A percentile compares a stretch with the other conserved stretches of the same genome.
phyloP scores from a whole-genome alignment of 495 filamentous ascomycete genomes.

The Trichoderma reesei region DNA sequence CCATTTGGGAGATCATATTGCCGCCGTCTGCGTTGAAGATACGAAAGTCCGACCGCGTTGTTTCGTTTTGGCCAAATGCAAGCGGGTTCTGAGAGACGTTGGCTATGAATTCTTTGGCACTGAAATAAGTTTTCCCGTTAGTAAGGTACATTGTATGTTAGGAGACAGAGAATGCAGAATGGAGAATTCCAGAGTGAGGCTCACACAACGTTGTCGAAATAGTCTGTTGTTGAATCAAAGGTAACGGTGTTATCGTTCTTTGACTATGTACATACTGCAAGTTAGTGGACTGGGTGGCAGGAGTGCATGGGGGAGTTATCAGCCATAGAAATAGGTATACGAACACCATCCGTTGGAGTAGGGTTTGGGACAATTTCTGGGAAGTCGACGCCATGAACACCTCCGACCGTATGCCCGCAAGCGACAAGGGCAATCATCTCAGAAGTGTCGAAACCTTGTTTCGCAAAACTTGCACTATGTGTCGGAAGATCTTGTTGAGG shows the following conservation, averaged over 20 bases:
- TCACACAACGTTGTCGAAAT: slow-evolving; percentile 12
- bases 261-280: neutral
- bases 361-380: slow-evolving; percentile 18
- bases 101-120: slow-evolving; percentile 13
- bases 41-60: slow-evolving; percentile 29
- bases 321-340: neutral
- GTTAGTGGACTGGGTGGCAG: neutral
- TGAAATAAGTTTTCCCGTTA: neutral
- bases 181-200: neutral
- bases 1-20: slow-evolving; percentile 25
- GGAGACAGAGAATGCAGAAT: neutral
- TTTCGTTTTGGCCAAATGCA: slow-evolving; percentile 19
- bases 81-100: slow-evolving; percentile 24
- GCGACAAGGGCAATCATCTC: slow-evolving; percentile 32
- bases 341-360: neutral
- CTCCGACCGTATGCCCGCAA: slow-evolving; percentile 20
- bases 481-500: slow-evolving; percentile 17
- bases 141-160: too few species aligned
- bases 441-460: slow-evolving; percentile 17
- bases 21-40: slow-evolving; percentile 33
- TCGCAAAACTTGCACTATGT: slow-evolving; percentile 16
- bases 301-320: neutral
- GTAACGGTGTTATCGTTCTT: neutral
- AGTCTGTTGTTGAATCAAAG: neutral
- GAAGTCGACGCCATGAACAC: slow-evolving; percentile 19